Evolutionary conservation across 1,284 basidiomycete species (phyloP).

Genomic region (Sutorius eximius): DNA sequence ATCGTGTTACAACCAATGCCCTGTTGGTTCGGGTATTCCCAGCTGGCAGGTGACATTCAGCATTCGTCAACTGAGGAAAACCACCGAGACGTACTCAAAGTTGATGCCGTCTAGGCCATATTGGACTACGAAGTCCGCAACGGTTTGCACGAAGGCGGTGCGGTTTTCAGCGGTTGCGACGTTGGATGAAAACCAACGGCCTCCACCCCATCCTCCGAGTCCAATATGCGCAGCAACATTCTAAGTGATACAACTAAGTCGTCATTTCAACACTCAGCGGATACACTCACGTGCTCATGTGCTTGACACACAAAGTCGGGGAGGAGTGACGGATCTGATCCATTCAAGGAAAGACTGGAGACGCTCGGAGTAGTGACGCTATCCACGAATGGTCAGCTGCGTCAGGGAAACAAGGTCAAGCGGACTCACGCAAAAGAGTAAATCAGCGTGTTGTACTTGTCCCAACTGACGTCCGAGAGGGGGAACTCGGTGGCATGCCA

Average conservation of each 20-base stretch:
- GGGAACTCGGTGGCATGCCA: slow-evolving; percentile 46
- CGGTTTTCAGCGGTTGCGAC: slow-evolving; percentile 60
- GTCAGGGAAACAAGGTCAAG: background rate
- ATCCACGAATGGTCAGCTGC: background rate
- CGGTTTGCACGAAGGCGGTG: slow-evolving; percentile 66
- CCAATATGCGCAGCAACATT: slow-evolving; percentile 68
- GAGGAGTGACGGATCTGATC: slow-evolving; percentile 41
- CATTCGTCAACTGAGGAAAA: background rate
- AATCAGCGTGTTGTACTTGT: slow-evolving; percentile 50
- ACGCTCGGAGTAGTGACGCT: slow-evolving; percentile 47
- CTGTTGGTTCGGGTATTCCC: slow-evolving; percentile 54
- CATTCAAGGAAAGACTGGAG: slow-evolving; percentile 41
- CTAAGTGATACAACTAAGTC: slow-evolving; percentile 17
- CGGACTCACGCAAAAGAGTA: slow-evolving; percentile 42
- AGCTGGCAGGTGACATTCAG: slow-evolving; percentile 20
- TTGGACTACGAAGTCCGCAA: slow-evolving; percentile 54
- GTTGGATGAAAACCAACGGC: slow-evolving; percentile 66
- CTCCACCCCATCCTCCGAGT: slow-evolving; percentile 83
- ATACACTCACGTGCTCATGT: slow-evolving; percentile 41
- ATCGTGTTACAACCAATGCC: slow-evolving; percentile 49
- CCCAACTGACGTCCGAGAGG: slow-evolving; percentile 45
- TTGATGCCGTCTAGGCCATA: slow-evolving; percentile 42
- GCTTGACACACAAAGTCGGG: slow-evolving; percentile 54
- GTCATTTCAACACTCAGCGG: background rate
- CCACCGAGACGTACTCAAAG: slow-evolving; percentile 21